A percentile compares a stretch with the other conserved stretches of the same genome.
Evolutionary conservation across 2,329 filamentous ascomycete species (phyloP).

Genomic region (Phymatotrichopsis omnivora): DNA sequence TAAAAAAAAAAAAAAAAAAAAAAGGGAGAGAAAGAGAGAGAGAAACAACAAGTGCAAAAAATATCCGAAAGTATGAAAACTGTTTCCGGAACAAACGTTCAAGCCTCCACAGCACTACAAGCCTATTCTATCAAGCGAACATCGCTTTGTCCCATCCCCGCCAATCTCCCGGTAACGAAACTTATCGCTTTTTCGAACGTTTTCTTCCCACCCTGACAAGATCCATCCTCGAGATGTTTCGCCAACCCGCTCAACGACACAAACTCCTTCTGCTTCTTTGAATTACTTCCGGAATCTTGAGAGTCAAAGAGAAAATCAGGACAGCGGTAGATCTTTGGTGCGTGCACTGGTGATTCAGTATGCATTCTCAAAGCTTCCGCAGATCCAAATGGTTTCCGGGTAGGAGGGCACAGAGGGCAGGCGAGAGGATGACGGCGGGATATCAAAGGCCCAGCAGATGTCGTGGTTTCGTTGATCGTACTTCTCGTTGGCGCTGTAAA

Average conservation of each 20-base stretch:
- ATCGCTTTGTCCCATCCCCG: conserved; percentile 8
- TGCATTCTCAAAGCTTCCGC: neutral
- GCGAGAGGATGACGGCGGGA: neutral
- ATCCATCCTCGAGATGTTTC: conserved; percentile 17
- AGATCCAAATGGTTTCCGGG: neutral
- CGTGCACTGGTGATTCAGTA: conserved; percentile 5
- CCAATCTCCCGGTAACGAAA: conserved; percentile 8
- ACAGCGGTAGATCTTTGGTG: conserved; percentile 12
- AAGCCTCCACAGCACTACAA: no score
- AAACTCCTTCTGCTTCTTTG: conserved; percentile 1
- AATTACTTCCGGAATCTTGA: neutral
- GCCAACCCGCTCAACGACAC: conserved; percentile 13
- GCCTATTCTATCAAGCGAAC: conserved; percentile 8
- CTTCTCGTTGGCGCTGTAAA: no score
- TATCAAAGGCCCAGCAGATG: neutral
- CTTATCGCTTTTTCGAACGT: conserved; percentile 9
- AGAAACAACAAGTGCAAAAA: no score
- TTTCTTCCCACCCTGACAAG: conserved; percentile 9
- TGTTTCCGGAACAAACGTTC: no score
- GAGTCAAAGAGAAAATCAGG: no score
- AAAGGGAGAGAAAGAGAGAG: no score
- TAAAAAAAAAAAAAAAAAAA: no score
- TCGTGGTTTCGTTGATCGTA: neutral
- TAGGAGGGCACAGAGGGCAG: conserved; percentile 3
- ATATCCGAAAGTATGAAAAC: no score